Conservation (phyloP, 495 filamentous ascomycete genomes). For the Cenococcum geophilum region DNA sequence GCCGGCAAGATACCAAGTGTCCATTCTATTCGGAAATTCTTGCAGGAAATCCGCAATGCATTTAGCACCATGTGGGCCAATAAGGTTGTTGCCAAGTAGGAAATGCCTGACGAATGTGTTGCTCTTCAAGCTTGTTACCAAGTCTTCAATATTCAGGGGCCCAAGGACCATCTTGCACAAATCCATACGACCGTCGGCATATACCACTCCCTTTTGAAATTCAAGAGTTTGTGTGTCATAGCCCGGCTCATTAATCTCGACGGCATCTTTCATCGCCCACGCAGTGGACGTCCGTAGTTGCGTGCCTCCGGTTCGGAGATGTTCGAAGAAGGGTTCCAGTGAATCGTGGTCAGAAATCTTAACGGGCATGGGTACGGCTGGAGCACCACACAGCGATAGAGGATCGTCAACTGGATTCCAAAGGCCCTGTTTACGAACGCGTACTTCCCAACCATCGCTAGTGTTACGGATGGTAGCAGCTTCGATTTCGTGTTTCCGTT, state of each 20-base stretch:
- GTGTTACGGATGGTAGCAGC: conserved; percentile 20
- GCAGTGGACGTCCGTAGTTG: conserved; percentile 8
- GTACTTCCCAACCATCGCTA: conserved; percentile 21
- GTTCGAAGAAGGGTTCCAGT: conserved; percentile 32
- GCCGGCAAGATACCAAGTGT: conserved; percentile 45
- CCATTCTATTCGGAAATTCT: conserved; percentile 37
- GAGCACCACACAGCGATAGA: conserved; percentile 24
- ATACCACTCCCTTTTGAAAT: conserved; percentile 35
- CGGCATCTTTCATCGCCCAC: conserved; percentile 6
- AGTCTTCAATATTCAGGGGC: conserved; percentile 36
- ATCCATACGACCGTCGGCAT: conserved; percentile 34
- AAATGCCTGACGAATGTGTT: conserved; percentile 41
- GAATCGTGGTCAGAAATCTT: conserved; percentile 26
- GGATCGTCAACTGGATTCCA: conserved; percentile 30
- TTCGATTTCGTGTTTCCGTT: conserved; percentile 23
- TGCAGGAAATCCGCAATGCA: conserved; percentile 37
- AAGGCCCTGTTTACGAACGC: conserved; percentile 26
- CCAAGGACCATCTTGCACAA: conserved; percentile 40
- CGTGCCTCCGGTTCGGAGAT: conserved; percentile 23
- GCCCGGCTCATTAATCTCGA: conserved; percentile 25
- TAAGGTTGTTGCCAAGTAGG: conserved; percentile 44
- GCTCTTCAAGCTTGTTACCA: conserved; percentile 35
- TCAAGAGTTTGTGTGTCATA: conserved; percentile 30
- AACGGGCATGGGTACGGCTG: conserved; percentile 33
- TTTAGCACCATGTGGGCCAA: conserved; percentile 38